Base-by-base conservation (phyloP, 345 rosid species). In the Aquilaria malaccensis region DNA sequence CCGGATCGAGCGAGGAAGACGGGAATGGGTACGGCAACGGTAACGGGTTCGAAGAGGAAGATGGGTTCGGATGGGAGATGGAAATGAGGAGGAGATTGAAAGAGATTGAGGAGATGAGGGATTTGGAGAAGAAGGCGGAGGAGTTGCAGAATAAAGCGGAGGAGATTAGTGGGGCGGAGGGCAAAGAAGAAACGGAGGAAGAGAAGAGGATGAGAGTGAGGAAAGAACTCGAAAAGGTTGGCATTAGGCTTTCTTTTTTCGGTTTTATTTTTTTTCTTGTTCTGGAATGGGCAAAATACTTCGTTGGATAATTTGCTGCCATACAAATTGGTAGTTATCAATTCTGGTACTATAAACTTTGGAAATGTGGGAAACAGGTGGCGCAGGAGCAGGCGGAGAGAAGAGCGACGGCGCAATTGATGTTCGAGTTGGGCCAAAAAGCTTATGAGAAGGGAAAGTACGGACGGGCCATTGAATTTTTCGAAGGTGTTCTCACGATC, bases 381-480 rank as follows among this genome's bases (percentile, higher is more conserved):
- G 99, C 99, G 49, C 72, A 79, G 68, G 99, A 94, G 70, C 99
- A 87, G 75, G 96, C 92, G 29, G 96, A 94, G 82, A 79, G 89
- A 65, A 80, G 97, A 76, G 83, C 73, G 50, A 94, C 96, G 9
- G 97, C 97, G 7, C 79, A 94, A 60, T 70, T 89, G 77, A 94
- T 94, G 95, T 94, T 87, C 63, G 99, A 94, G 10, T 70, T 94
- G 66, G 98, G 96, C 30, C 97, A 89, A 67, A 93, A 80, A 67
- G 98, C 97, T 67, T 93, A 89, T 30, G 98, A 91, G n/a, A 85
- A 72, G 74, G 98, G 97, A 50, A 87, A 78, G 94, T 93, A 93
- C 29, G 83, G 94, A 64, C 78, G 92, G 3, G 83, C 98, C 1
- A 84, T 89, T 10, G 97, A 93, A 80, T 93, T 85, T 75, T 82